Conservation (phyloP, 306 rosid genomes). For the Leucaena leucocephala region DNA sequence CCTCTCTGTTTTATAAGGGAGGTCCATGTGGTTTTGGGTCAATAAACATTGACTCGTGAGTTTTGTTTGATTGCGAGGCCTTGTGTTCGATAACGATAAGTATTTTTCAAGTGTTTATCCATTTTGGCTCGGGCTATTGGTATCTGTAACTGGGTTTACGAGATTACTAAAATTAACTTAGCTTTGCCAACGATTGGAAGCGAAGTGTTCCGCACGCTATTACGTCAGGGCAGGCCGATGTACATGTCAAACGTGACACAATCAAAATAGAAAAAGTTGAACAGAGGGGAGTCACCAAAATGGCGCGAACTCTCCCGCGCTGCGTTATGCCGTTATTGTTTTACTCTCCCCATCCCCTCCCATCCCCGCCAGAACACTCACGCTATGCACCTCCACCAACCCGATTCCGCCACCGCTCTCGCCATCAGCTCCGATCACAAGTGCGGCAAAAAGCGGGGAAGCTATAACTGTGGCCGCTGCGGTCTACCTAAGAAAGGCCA, state of each 20-base stretch:
- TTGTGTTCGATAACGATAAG: too few species aligned
- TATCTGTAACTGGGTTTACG: too few species aligned
- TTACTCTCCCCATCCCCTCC: background rate
- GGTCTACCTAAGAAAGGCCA: constrained; percentile 93
- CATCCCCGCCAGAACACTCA: background rate
- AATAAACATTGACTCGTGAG: too few species aligned
- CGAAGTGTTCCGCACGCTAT: background rate
- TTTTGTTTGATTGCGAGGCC: too few species aligned
- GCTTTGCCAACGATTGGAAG: background rate
- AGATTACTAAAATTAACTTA: too few species aligned
- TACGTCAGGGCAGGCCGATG: background rate
- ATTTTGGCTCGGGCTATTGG: too few species aligned
- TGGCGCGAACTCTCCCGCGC: constrained; percentile 60
- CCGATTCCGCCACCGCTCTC: constrained; percentile 32
- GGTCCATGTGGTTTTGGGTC: too few species aligned
- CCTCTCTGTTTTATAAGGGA: too few species aligned
- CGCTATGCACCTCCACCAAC: constrained; percentile 53
- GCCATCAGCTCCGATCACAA: constrained; percentile 37
- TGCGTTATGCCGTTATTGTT: constrained; percentile 6
- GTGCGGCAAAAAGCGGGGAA: constrained; percentile 73
- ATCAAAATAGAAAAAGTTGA: constrained; percentile 13
- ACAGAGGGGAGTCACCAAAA: constrained; percentile 24
- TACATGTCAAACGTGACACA: background rate
- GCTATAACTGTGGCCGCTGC: constrained; percentile 87
- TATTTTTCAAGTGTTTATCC: too few species aligned